Base-by-base conservation (phyloP, 306 rosid species). In the Argentina anserina region DNA sequence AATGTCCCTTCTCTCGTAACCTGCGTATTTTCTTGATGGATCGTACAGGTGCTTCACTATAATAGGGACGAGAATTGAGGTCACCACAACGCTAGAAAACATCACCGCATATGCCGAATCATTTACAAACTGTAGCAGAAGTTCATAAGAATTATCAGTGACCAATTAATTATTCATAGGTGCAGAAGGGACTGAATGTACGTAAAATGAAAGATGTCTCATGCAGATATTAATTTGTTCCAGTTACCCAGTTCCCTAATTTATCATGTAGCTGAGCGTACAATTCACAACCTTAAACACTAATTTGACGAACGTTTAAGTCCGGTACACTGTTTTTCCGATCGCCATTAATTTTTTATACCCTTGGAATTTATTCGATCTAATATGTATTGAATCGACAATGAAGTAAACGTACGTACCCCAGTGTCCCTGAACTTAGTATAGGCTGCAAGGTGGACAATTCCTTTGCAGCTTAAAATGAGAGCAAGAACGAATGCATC, bases 11-110 rank as follows among this genome's bases (percentile, higher is more conserved):
- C 74, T 88, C 34, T 78, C 80, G 84, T 88, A 88, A 28, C 86
- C 86, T 9, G 89, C 84, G 13, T 86, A 90, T 78, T 88, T 90
- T 81, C 82, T 87, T 5, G 79, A 68, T 5, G 96, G 96, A 18
- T 90, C 86, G n/a, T 87, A 90, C 10, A 84, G 56, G 23, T 1
- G 8, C 1, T 60, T 29, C 28, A 84, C 37, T 0, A 81, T 0
- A 60, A 81, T 45, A 10, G 91, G 88, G 62, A 73, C 65, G 0
- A 80, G 21, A 1, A 72, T 80, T 0, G 87, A 75, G 9, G 56
- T 80, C 3, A 71, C 1, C 0, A 72, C 29, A 37, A 81, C 33
- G 59, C 77, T 33, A 4, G 69, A 0, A 67, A 87, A 37, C 50
- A 80, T 6, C n/a, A 90, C 4, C 0, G 86, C 34, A 60, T 14